Percentiles rank a stretch among this genome's conserved stretches.
phyloP scores from a whole-genome alignment of 495 filamentous ascomycete genomes.

The Penicillium odoratum region DNA sequence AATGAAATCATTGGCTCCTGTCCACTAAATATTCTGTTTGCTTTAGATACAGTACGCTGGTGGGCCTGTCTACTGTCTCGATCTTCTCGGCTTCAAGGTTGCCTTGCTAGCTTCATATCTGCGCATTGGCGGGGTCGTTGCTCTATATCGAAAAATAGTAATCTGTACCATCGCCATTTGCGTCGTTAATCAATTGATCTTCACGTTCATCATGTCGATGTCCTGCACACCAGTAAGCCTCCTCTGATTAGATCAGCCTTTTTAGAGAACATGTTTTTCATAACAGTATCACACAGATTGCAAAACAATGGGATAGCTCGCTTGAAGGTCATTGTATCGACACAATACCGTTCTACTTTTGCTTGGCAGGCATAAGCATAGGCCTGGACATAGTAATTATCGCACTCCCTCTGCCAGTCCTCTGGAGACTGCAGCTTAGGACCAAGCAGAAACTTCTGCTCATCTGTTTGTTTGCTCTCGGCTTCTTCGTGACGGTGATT shows the following conservation, averaged over 20 bases:
- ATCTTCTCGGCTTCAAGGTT: conserved; percentile 53
- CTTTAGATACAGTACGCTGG: conserved; percentile 26
- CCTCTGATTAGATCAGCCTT: neutral
- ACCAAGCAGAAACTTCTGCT: conserved; percentile 37
- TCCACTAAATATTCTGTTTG: neutral
- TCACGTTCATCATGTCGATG: conserved; percentile 25
- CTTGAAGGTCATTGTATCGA: conserved; percentile 44
- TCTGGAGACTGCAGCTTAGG: conserved; percentile 42
- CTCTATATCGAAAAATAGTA: conserved; percentile 31
- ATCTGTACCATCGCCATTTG: conserved; percentile 31
- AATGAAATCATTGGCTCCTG: neutral
- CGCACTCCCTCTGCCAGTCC: conserved; percentile 48
- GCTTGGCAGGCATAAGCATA: conserved; percentile 31
- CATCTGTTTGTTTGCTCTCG: conserved; percentile 48
- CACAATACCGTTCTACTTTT: conserved; percentile 43
- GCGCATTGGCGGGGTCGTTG: conserved; percentile 45
- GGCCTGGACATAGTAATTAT: conserved; percentile 50
- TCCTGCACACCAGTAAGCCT: conserved; percentile 41
- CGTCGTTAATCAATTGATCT: conserved; percentile 36
- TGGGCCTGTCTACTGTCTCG: conserved; percentile 32
- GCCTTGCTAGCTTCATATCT: conserved; percentile 50
- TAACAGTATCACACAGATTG: conserved; percentile 23
- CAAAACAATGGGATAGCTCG: conserved; percentile 46
- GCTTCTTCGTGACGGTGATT: conserved; percentile 48
- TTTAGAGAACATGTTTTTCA: neutral